Conservation (phyloP, 164 flowering plant species). For the Saururus chinensis region DNA sequence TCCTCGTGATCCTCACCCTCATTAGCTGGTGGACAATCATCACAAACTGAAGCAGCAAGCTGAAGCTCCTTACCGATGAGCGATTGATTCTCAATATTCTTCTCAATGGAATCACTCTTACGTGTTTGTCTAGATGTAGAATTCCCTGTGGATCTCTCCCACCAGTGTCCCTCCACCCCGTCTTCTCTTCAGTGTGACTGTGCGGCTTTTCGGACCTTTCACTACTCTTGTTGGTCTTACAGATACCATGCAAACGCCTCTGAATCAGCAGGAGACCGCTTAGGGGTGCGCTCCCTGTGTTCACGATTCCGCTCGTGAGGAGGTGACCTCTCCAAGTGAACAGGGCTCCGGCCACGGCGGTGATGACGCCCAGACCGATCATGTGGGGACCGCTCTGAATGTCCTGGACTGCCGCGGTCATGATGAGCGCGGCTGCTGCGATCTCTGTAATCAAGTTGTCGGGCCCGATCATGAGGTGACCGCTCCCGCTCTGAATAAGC, state of each 20-base stretch:
- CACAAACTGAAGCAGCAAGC: slow-evolving; percentile 13
- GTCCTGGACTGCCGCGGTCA: slow-evolving; percentile 1
- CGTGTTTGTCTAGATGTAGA: slow-evolving; percentile 28
- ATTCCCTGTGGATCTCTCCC: slow-evolving; percentile 26
- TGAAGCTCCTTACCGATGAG: slow-evolving; percentile 26
- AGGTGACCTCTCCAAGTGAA: slow-evolving; percentile 10
- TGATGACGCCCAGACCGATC: slow-evolving; percentile 15
- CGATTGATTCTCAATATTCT: slow-evolving; percentile 14
- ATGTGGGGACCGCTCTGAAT: slow-evolving; percentile 29
- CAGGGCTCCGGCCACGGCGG: slow-evolving; percentile 12
- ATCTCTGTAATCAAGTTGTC: slow-evolving; percentile 39
- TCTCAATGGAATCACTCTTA: slow-evolving; percentile 24
- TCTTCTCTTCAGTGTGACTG: slow-evolving; percentile 45
- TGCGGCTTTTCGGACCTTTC: slow-evolving; percentile 34
- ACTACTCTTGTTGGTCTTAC: slow-evolving; percentile 34
- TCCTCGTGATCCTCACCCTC: slow-evolving; percentile 55
- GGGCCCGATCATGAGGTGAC: slow-evolving; percentile 45
- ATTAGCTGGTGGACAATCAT: slow-evolving; percentile 30
- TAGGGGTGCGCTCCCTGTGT: slow-evolving; percentile 29
- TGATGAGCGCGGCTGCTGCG: slow-evolving; percentile 18
- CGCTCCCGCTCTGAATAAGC: slow-evolving; percentile 44
- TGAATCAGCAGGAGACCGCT: slow-evolving; percentile 38
- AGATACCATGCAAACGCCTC: slow-evolving; percentile 16
- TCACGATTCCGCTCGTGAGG: slow-evolving; percentile 20
- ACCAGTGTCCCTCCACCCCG: slow-evolving; percentile 21